A percentile compares a stretch with the other conserved stretches of the same genome.
Conservation (phyloP, 257 asterid species). For the Solanum peruvianum region DNA sequence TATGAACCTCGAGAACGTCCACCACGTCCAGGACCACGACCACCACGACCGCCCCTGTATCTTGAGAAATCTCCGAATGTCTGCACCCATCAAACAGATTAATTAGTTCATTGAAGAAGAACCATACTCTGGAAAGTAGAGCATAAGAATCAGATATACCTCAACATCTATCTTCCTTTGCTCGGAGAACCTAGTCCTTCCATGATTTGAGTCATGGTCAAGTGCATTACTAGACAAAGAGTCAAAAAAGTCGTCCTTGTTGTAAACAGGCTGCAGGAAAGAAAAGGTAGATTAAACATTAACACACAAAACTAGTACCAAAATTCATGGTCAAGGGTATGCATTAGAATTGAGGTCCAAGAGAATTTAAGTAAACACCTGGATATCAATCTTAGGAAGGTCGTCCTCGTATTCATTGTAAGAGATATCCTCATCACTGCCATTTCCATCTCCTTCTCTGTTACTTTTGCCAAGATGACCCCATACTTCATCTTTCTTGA, state of each 20-base stretch:
- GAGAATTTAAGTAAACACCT: constrained; percentile 25
- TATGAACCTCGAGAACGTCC: constrained; percentile 68
- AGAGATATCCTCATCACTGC: constrained; percentile 41
- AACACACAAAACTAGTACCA: background rate
- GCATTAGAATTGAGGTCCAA: background rate
- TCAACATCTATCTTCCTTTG: constrained; percentile 88
- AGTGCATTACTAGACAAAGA: constrained; percentile 53
- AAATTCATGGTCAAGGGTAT: background rate
- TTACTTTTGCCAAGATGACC: constrained; percentile 90
- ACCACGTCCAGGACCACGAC: constrained; percentile 67
- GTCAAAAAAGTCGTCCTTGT: constrained; percentile 92
- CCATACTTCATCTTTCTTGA: constrained; percentile 96
- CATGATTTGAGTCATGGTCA: constrained; percentile 40
- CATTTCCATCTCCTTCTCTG: constrained; percentile 46
- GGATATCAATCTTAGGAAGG: constrained; percentile 43
- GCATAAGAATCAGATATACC: constrained; percentile 28
- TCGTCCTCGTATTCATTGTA: constrained; percentile 45
- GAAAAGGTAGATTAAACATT: background rate
- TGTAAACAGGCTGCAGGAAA: constrained; percentile 56
- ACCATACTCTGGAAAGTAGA: background rate
- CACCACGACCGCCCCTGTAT: constrained; percentile 85
- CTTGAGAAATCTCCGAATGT: constrained; percentile 92
- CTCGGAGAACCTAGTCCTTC: constrained; percentile 82
- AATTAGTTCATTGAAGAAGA: constrained; percentile 13
- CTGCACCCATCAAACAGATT: constrained; percentile 23